Base-by-base conservation (phyloP, 2,329 filamentous ascomycete genomes). In the Coniochaeta pulveracea region DNA sequence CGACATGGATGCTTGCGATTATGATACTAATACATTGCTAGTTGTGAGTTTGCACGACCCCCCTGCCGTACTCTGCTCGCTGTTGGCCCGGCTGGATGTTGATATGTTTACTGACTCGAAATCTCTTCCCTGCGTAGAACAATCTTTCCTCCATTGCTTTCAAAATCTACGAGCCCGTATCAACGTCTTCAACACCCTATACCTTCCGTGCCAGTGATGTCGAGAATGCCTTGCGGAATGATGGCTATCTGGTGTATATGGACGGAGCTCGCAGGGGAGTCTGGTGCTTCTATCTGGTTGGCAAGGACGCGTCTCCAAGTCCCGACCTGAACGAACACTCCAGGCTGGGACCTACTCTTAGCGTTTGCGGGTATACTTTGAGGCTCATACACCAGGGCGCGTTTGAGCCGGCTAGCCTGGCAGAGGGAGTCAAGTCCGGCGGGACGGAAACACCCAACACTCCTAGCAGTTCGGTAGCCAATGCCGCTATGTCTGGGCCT, bases 1-100 rank as follows among this genome's bases (percentile, higher is more conserved):
- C 68, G 70, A 67, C 50, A 76, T 76, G 72, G 72, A 76, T 55
- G 65, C 66, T 54, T 67, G 69, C 43, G 71, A 76, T 57, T 74
- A 73, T 55, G 69, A 73, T 48, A 76, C 72, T 50, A 76, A 76
- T 56, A 64, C 63, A 40, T 56, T 76, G 47, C 57, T 72, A 47
- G 62, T 75, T 58, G 72, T 76, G 44, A 47, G 67, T 58, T 22
- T 16, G 19, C 27, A 21, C 24, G 21, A 27, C 12, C 24, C 7
- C 4, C 12, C 22, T 25, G 26, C 19, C 8, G 6, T 28, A 6
- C 27, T 12, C 19, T n/a, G n/a, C n/a, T n/a, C n/a, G n/a, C n/a
- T n/a, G n/a, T n/a, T n/a, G n/a, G n/a, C n/a, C n/a, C n/a, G n/a
- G n/a, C n/a, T n/a, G n/a, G n/a, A n/a, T n/a, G n/a, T 35, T 30